A percentile compares a stretch with the other conserved stretches of the same genome.
phyloP scores from a whole-genome alignment of 805 yeast species.

The Starmerella floricola region DNA sequence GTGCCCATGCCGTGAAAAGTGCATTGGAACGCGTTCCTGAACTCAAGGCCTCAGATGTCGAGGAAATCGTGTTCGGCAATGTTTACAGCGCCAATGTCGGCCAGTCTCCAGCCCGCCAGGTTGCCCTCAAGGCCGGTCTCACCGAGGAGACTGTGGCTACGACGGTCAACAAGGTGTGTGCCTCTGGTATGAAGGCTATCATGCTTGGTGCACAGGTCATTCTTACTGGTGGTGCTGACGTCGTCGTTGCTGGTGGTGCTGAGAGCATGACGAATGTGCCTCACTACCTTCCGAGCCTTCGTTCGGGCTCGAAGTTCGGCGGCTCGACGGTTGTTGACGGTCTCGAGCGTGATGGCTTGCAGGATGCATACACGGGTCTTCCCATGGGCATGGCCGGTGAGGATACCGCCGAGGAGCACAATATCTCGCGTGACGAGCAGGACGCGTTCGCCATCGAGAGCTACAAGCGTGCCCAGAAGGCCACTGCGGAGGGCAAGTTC shows the following conservation, averaged over 20 bases:
- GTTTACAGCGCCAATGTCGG: constrained; percentile 89
- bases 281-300: constrained; percentile 74
- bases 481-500: constrained; percentile 73
- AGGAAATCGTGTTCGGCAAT: constrained; percentile 31
- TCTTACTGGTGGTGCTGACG: constrained; percentile 76
- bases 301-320: constrained; percentile 86
- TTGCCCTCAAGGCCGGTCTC: constrained; percentile 80
- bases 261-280: constrained; percentile 96
- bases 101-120: constrained; percentile 97
- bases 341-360: constrained; percentile 79
- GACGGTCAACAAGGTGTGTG: constrained; percentile 92
- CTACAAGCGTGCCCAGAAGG: constrained; percentile 74
- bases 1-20: constrained; percentile 73
- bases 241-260: constrained; percentile 94
- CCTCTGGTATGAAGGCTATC: constrained; percentile 87
- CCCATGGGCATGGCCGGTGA: constrained; percentile 98
- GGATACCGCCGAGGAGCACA: constrained; percentile 80
- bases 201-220: constrained; percentile 85
- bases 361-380: constrained; percentile 75
- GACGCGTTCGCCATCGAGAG: constrained; percentile 78
- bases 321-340: constrained; percentile 73
- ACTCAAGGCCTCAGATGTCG: constrained; percentile 20
- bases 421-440: constrained; percentile 69
- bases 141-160: constrained; percentile 72
- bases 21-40: constrained; percentile 23